Conservation (phyloP, 768 basidiomycete species). For the Rhodosporidiobolus odoratus region DNA sequence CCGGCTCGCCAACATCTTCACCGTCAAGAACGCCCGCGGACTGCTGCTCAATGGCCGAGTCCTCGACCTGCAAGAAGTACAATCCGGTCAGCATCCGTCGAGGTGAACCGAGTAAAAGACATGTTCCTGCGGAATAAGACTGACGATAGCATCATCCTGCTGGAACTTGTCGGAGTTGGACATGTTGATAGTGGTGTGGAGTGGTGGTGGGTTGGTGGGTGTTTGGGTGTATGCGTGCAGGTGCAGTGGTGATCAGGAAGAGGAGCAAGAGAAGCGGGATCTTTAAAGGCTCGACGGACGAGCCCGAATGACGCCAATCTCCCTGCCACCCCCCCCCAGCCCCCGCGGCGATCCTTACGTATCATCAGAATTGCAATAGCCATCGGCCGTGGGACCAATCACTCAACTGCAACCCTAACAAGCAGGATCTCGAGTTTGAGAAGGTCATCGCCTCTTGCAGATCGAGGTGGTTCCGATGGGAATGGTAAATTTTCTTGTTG, state of each 20-base stretch:
- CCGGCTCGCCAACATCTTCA: not conserved
- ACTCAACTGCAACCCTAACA: too few relatives aligned
- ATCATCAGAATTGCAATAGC: too few relatives aligned
- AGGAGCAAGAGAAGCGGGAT: not conserved
- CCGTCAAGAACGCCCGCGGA: not conserved
- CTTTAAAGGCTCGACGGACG: not conserved
- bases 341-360: too few relatives aligned
- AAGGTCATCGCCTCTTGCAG: too few relatives aligned
- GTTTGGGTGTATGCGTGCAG: not conserved
- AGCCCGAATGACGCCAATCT: not conserved
- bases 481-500: too few relatives aligned
- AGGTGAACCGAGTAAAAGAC: not conserved
- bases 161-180: constrained; percentile 31
- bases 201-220: not conserved
- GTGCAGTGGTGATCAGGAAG: not conserved
- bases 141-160: constrained; percentile 27
- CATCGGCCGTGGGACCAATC: too few relatives aligned
- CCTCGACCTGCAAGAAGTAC: not conserved
- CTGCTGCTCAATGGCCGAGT: not conserved
- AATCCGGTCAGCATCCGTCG: not conserved
- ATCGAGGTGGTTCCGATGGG: too few relatives aligned
- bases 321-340: too few relatives aligned
- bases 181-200: constrained; percentile 4
- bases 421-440: too few relatives aligned
- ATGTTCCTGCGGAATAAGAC: not conserved